Percentiles rank a stretch among this genome's conserved stretches.
phyloP scores from a whole-genome alignment of 768 basidiomycete species.

The Pleurotus cornucopiae region DNA sequence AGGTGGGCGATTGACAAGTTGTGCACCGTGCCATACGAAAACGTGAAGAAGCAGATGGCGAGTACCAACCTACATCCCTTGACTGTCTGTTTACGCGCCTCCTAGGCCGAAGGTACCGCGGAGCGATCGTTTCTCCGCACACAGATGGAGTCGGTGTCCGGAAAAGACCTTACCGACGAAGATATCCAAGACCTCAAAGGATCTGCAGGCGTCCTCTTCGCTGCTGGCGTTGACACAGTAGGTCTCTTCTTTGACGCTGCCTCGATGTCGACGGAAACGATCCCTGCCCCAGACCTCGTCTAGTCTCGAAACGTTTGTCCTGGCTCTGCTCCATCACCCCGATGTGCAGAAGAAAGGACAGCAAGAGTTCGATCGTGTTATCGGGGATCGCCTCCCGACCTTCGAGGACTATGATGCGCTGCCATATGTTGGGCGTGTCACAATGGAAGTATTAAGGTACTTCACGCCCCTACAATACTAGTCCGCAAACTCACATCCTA shows the following conservation, averaged over 20 bases:
- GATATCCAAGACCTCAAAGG: conserved; percentile 18
- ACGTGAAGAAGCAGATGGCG: conserved; percentile 29
- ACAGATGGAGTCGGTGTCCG: conserved; percentile 7
- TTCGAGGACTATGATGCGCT: conserved; percentile 19
- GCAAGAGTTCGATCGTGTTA: conserved; percentile 22
- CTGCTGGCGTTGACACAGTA: conserved; percentile 34
- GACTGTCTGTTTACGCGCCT: neutral
- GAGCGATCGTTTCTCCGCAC: conserved; percentile 13
- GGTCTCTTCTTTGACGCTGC: neutral
- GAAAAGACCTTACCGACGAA: neutral
- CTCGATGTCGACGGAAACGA: neutral
- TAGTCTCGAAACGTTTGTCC: conserved; percentile 15
- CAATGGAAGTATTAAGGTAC: conserved; percentile 20
- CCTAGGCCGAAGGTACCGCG: conserved; percentile 12
- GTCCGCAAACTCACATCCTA: neutral
- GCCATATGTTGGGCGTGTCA: conserved; percentile 21
- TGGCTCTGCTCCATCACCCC: conserved; percentile 24
- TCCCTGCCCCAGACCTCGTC: conserved; percentile 2
- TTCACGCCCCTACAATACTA: neutral
- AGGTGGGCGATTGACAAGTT: conserved; percentile 26
- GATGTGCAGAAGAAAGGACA: conserved; percentile 22
- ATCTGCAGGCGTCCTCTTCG: conserved; percentile 26
- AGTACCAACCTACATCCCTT: neutral
- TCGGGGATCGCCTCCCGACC: conserved; percentile 22
- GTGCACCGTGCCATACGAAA: conserved; percentile 31